Base-by-base conservation (phyloP, 2,329 filamentous ascomycete species). In the Ilyonectria mors-panacis region DNA sequence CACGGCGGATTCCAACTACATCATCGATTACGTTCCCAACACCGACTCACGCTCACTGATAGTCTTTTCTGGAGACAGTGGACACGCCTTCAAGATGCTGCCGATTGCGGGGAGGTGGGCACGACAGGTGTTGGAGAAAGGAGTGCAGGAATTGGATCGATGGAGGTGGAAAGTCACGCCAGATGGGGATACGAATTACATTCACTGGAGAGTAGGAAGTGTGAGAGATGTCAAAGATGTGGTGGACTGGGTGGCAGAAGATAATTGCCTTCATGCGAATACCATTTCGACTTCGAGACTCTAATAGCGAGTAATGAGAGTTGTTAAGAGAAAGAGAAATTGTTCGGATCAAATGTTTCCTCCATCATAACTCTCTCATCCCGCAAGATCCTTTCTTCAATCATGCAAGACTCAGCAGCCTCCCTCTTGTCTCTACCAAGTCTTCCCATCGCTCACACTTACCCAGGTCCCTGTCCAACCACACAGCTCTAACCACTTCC, bases 11-110 rank as follows among this genome's bases (percentile, higher is more conserved):
- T 89, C 87, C 3, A 86, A 91, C 48, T 91, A 85, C 66, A 82
- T 88, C 44, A 82, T 91, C 54, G 88, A 91, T 72, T 87, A 82
- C 63, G 84, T 90, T 3, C 88, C 88, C 0, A 77, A 78, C 0
- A 85, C 81, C 4, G 35, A 60, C 23, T 53, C 53, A 1, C 77
- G 45, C 17, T 60, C 57, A 1, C 77, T 89, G 6, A 78, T 90
- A 7, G 74, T 89, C 0, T 73, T 86, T 1, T 84, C 85, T 0
- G 88, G 88, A 1, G 88, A 90, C 73, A 90, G 87, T 0, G 88
- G 87, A 0, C 88, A 90, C 74, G 86, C 83, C 0, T 90, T 90
- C 76, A 90, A 91, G 77, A 89, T 90, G 86, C 82, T 91, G 55
- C 88, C 88, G 0, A 82, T 89, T 30, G 79, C 86, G 7, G 88